phyloP scores from a whole-genome alignment of 768 basidiomycete species.

The Amyloporia xantha region DNA sequence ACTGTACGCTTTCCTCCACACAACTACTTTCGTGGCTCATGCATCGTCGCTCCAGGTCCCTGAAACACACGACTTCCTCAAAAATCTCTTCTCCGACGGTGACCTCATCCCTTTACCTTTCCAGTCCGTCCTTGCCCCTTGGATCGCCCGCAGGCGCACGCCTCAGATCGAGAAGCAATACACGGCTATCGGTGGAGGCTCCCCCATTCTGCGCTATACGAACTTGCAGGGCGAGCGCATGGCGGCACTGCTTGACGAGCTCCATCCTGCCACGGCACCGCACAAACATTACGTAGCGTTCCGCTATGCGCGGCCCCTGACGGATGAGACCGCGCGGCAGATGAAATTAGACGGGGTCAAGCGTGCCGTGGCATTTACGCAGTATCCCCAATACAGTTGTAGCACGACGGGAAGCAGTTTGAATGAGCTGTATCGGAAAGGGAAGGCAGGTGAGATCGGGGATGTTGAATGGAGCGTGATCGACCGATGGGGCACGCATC shows the following conservation, averaged over 20 bases:
- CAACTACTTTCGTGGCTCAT: neutral
- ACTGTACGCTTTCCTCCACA: slow-evolving; percentile 46
- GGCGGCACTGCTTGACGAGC: slow-evolving; percentile 86
- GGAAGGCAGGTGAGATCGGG: slow-evolving; percentile 54
- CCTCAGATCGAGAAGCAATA: slow-evolving; percentile 95
- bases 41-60: slow-evolving; percentile 47
- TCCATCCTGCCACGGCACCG: slow-evolving; percentile 89
- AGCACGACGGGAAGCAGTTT: slow-evolving; percentile 96
- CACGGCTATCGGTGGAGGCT: slow-evolving; percentile 90
- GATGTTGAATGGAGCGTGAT: slow-evolving; percentile 93
- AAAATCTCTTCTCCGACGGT: slow-evolving; percentile 83
- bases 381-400: slow-evolving; percentile 98
- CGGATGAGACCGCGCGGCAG: slow-evolving; percentile 71
- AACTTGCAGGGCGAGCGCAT: slow-evolving; percentile 83
- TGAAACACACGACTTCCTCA: slow-evolving; percentile 91
- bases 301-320: slow-evolving; percentile 87
- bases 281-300: slow-evolving; percentile 97
- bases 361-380: slow-evolving; percentile 92
- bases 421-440: slow-evolving; percentile 80
- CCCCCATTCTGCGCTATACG: slow-evolving; percentile 91
- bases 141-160: slow-evolving; percentile 83
- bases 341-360: slow-evolving; percentile 89
- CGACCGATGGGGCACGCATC: slow-evolving; percentile 95
- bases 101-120: slow-evolving; percentile 96
- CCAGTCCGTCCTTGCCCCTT: slow-evolving; percentile 80